A percentile compares a stretch with the other conserved stretches of the same genome.
These are phyloP conservation scores for Diplosphaera chodatii DNA, from an alignment of 139 green algal genomes.

Conservation along the genomic window DNA sequence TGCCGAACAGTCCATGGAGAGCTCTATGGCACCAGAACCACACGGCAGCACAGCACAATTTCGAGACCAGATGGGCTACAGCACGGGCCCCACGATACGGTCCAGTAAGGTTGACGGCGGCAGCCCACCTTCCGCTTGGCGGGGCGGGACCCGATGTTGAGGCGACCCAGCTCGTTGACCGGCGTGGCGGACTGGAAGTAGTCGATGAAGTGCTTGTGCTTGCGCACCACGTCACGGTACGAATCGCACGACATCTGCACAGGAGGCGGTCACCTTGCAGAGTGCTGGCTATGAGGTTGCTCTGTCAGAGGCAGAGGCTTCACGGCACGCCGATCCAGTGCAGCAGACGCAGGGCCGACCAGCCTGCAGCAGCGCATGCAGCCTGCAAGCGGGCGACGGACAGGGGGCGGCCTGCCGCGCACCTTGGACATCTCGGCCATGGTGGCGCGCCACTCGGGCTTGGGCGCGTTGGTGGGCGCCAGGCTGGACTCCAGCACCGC, in stretches of 20 bases:
- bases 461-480: constrained; percentile 42
- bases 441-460: constrained; percentile 51
- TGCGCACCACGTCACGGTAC: constrained; percentile 57
- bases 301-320: no score
- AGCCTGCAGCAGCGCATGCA: not conserved
- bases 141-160: constrained; percentile 94
- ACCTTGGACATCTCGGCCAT: constrained; percentile 74
- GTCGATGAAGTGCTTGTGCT: constrained; percentile 67
- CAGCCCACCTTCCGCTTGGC: constrained; percentile 15
- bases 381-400: not conserved
- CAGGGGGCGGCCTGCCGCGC: not conserved
- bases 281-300: no score
- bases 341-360: no score
- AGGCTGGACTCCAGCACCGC: constrained; percentile 78
- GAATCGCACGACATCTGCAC: constrained; percentile 45
- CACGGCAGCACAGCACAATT: no score
- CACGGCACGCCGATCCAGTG: no score
- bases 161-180: constrained; percentile 87
- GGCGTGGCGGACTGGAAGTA: constrained; percentile 91
- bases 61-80: no score
- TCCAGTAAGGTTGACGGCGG: no score
- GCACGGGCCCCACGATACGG: no score
- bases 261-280: no score
- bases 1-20: constrained; percentile 32
- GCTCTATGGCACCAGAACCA: no score